phyloP scores from a whole-genome alignment of 192 early-diverging fungal genomes.

The Piromyces finnis region DNA sequence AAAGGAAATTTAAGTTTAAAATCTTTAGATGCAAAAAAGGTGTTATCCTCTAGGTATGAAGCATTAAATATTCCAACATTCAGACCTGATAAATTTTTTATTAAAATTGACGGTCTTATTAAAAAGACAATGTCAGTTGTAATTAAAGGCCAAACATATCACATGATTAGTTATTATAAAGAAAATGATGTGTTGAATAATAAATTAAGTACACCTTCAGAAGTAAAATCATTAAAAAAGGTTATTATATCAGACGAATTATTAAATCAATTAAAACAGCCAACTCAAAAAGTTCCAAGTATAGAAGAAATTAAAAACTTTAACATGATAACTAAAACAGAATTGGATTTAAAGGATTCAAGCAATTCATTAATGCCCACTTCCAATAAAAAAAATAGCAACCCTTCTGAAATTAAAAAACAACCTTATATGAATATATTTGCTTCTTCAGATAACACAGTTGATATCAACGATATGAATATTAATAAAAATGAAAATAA shows the following conservation, averaged over 20 bases:
- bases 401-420: background rate
- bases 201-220: background rate
- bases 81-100: background rate
- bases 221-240: background rate
- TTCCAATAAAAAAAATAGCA: background rate
- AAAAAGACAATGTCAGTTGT: background rate
- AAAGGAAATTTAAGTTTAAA: background rate
- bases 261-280: background rate
- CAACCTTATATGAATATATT: background rate
- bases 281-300: background rate
- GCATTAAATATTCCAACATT: background rate
- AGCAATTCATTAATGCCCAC: no score
- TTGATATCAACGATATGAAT: background rate
- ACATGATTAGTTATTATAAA: background rate
- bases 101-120: background rate
- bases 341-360: background rate
- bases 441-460: background rate
- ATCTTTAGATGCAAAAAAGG: background rate
- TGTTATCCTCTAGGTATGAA: background rate
- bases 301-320: background rate
- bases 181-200: background rate
- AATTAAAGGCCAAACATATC: background rate
- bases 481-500: background rate
- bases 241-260: background rate
- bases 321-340: background rate